Evolutionary conservation across 2,329 filamentous ascomycete species (phyloP).

Genomic region (Xylariaceae sp.): DNA sequence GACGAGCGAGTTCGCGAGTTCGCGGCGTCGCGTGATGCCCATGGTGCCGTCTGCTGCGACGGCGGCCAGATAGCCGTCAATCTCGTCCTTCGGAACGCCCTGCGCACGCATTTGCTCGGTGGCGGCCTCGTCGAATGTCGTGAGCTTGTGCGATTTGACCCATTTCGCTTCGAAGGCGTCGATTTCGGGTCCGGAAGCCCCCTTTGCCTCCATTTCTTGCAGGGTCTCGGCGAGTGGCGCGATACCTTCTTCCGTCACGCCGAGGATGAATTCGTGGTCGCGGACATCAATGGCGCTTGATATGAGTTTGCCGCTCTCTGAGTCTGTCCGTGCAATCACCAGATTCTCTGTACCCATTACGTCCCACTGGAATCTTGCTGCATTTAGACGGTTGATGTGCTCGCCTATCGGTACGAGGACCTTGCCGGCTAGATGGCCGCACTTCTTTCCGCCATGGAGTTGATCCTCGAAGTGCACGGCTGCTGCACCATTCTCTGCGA

Average conservation of each 20-base stretch:
- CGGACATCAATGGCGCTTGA: conserved; percentile 88
- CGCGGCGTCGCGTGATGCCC: conserved; percentile 71
- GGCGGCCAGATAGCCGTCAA: conserved; percentile 61
- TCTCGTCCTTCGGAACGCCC: conserved; percentile 56
- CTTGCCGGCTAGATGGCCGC: conserved; percentile 92
- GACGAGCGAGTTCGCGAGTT: conserved; percentile 62
- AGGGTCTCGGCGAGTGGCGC: conserved; percentile 83
- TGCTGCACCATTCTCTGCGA: conserved; percentile 93
- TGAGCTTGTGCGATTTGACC: conserved; percentile 78
- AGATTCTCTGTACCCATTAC: conserved; percentile 95
- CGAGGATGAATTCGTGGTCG: conserved; percentile 95
- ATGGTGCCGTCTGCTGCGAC: conserved; percentile 63
- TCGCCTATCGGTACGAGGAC: conserved; percentile 90
- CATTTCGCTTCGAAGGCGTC: conserved; percentile 81
- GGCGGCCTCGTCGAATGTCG: conserved; percentile 90
- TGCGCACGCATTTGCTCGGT: conserved; percentile 65
- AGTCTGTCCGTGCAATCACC: conserved; percentile 91
- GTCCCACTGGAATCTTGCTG: conserved; percentile 95
- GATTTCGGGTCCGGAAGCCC: conserved; percentile 73
- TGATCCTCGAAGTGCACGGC: conserved; percentile 98
- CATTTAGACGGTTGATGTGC: conserved; percentile 91
- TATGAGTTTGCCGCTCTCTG: conserved; percentile 85
- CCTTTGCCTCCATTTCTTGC: conserved; percentile 80
- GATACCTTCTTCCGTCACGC: conserved; percentile 66
- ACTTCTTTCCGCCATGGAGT: conserved; percentile 96